Base-by-base conservation (phyloP, 495 filamentous ascomycete species). In the Penicillium alfredii region DNA sequence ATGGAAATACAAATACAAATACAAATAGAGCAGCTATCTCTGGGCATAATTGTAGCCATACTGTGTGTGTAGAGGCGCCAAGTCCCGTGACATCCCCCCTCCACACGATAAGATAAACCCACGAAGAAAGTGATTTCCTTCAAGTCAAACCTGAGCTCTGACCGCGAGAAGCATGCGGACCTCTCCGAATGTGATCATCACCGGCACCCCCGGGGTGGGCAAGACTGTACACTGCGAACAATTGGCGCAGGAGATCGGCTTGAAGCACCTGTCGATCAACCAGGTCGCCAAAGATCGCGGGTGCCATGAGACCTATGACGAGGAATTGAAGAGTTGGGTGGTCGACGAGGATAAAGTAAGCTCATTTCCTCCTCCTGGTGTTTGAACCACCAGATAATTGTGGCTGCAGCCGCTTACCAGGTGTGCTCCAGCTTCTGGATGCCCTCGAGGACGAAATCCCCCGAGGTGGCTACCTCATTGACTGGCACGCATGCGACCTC, bases 401-500 rank as follows among this genome's bases (percentile, higher is more conserved):
- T n/a, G n/a, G n/a, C n/a, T n/a, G n/a, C n/a, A n/a, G n/a, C n/a
- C n/a, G n/a, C 17, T 38, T 8, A 19, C 24, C 25, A 22, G n/a
- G n/a, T n/a, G n/a, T n/a, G n/a, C n/a, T 47, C 17, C 53, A 94
- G 86, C 66, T 98, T 10, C 71, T 98, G 20, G 92, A 97, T 56
- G 74, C 81, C 10, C 81, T 98, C 36, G 92, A 98, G 63, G 76
- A 88, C 31, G 80, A 88, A 38, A 72, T 85, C 34, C 74, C 80
- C 44, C 58, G 74, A 16, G 93, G 93, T 41, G 93, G 93, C 10
- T 84, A 78, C 56, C 77, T 99, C 53, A 85, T 99, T 46, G 93
- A 99, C 63, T 99, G 90, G 92, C 92, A 99, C 60, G 89, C 87
- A 1, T 96, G 90, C 63, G 93, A 99, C 53, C 65, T 97, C 19